Conservation (phyloP, 202 grass and related monocot species). For the Eragrostis tef region DNA sequence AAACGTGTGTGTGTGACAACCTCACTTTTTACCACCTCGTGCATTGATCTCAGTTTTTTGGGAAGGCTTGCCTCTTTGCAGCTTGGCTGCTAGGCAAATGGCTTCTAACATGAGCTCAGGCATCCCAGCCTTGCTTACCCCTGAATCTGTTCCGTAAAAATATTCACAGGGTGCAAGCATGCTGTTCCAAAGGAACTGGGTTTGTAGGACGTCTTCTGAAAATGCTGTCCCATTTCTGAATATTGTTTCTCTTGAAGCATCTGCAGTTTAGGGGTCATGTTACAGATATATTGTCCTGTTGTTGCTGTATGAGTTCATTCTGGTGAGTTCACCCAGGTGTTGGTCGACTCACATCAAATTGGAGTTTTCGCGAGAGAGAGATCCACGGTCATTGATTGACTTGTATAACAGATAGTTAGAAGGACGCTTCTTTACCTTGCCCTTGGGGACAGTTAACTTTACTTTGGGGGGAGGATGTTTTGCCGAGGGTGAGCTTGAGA, state of each 20-base stretch:
- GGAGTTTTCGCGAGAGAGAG: background rate
- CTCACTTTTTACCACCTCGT: background rate
- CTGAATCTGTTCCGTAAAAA: background rate
- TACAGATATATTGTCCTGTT: background rate
- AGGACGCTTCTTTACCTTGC: background rate
- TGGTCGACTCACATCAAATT: conserved; percentile 5
- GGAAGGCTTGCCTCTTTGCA: background rate
- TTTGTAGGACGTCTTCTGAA: background rate
- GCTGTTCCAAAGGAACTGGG: background rate
- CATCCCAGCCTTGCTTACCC: background rate
- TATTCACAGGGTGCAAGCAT: background rate
- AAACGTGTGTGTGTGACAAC: too few relatives aligned
- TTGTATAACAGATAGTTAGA: background rate
- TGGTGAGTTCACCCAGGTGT: background rate
- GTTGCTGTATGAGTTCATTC: background rate
- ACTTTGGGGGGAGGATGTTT: background rate
- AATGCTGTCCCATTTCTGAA: background rate
- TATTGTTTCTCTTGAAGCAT: background rate
- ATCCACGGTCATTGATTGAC: background rate
- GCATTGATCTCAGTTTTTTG: background rate
- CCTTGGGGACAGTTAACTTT: background rate
- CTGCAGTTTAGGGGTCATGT: background rate
- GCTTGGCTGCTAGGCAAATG: background rate
- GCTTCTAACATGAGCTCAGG: background rate
- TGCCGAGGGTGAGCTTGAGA: background rate